Conservation (phyloP, 257 asterid genomes). For the Solanum chiquidenum region DNA sequence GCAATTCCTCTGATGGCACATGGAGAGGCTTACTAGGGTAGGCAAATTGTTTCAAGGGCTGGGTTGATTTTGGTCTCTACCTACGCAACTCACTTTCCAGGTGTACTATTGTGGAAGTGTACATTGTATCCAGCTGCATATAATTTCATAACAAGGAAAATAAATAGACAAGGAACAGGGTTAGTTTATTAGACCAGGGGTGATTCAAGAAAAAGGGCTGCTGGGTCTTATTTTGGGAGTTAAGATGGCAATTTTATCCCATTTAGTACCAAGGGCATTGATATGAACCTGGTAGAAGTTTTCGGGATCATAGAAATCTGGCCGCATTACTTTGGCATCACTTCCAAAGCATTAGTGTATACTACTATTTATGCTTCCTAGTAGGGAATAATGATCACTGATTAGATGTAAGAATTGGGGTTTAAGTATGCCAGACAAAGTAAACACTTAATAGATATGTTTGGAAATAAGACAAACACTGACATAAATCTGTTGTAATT, state of each 20-base stretch:
- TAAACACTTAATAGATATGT: background rate
- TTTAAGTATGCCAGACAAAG: background rate
- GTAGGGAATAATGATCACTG: background rate
- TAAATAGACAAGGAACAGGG: background rate
- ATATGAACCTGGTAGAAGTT: background rate
- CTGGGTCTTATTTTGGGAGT: background rate
- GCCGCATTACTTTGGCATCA: background rate
- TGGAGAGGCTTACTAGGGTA: background rate
- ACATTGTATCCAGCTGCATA: background rate
- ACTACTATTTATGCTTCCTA: background rate
- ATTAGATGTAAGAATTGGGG: background rate
- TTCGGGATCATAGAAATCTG: background rate
- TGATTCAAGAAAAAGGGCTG: background rate
- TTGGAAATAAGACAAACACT: background rate
- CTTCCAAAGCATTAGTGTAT: background rate
- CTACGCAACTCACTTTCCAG: background rate
- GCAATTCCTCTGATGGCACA: background rate
- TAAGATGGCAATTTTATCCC: background rate
- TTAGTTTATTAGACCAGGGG: background rate
- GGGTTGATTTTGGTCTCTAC: background rate
- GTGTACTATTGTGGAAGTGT: background rate
- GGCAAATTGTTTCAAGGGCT: background rate
- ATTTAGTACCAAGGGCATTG: background rate
- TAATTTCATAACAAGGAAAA: background rate
- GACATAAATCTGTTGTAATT: background rate